Conservation (phyloP, 305 asterid genomes). For the Fraxinus ornus region DNA sequence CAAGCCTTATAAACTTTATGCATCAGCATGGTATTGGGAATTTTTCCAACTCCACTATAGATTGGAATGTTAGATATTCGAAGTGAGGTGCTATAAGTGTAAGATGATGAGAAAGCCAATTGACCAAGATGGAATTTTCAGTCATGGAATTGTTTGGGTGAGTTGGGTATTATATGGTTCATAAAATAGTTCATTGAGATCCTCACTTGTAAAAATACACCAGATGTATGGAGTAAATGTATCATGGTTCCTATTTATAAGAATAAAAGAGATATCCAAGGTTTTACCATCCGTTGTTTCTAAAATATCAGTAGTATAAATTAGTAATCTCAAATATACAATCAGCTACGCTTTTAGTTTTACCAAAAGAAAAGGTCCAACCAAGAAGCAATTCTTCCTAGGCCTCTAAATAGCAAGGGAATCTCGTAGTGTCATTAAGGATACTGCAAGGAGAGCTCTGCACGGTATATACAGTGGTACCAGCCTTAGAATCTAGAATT, state of each 20-base stretch:
- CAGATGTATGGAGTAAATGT: neutral
- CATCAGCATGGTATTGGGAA: neutral
- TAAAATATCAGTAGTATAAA: neutral
- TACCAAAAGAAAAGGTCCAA: neutral
- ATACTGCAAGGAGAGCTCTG: neutral
- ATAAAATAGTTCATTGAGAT: neutral
- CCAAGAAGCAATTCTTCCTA: neutral
- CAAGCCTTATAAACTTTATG: neutral
- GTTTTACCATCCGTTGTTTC: neutral
- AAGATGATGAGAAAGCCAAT: neutral
- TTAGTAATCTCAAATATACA: neutral
- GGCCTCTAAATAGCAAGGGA: neutral
- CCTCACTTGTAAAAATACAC: neutral
- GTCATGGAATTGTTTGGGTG: neutral
- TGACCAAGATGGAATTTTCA: neutral
- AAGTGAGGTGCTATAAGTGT: neutral
- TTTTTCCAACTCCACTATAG: neutral
- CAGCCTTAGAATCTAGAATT: neutral
- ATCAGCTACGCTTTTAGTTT: neutral
- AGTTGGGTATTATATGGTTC: neutral
- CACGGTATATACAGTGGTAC: neutral
- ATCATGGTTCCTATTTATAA: neutral
- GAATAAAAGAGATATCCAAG: neutral
- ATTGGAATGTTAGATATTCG: neutral
- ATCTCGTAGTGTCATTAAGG: neutral